Evolutionary conservation across 176 grass and related monocot genomes (phyloP).

Genomic region (Bonia amplexicaulis): DNA sequence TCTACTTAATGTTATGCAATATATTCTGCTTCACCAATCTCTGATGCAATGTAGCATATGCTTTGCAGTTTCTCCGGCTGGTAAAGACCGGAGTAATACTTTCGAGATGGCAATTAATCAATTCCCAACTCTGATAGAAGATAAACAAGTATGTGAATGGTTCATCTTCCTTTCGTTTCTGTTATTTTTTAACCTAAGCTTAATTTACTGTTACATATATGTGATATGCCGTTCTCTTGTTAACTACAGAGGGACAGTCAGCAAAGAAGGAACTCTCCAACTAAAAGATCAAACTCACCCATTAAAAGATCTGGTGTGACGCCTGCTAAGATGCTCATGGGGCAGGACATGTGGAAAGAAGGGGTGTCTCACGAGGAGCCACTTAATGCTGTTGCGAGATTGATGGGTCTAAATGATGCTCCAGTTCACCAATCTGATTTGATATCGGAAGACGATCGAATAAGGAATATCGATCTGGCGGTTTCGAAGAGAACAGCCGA

Average conservation of each 20-base stretch:
- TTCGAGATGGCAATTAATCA: constrained; percentile 41
- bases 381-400: constrained; percentile 69
- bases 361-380: constrained; percentile 47
- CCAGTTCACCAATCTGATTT: constrained; percentile 38
- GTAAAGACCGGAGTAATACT: constrained; percentile 33
- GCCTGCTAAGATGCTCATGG: constrained; percentile 80
- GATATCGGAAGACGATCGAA: background rate
- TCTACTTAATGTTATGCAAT: background rate
- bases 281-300: constrained; percentile 40
- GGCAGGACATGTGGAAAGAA: constrained; percentile 88
- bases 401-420: constrained; percentile 80
- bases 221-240: background rate
- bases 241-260: constrained; percentile 42
- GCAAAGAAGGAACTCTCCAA: constrained; percentile 33
- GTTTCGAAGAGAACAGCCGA: background rate
- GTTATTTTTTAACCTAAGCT: background rate
- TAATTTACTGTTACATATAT: background rate
- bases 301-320: constrained; percentile 53
- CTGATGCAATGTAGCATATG: constrained; percentile 4
- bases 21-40: background rate
- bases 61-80: constrained; percentile 48
- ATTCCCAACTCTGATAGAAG: constrained; percentile 36
- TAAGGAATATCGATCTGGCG: constrained; percentile 27
- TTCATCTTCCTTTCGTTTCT: background rate
- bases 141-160: constrained; percentile 55